These are phyloP conservation scores for Pythium periplocum DNA, from an alignment of 352 stramenopile species.

Conservation along the genomic window DNA sequence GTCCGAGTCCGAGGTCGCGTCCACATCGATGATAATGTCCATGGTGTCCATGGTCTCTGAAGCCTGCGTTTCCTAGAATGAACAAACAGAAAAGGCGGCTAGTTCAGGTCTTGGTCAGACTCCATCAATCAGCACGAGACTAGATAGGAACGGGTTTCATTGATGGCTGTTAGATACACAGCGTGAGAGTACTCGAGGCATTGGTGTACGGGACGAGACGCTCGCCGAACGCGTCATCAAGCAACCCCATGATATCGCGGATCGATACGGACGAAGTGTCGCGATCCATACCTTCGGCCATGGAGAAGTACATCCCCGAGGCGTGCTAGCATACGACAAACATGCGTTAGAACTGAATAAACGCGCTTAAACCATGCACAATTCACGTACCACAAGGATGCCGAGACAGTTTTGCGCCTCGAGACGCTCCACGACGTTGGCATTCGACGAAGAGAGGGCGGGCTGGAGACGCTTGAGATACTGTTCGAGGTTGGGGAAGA, in stretches of 20 bases:
- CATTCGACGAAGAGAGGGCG: slow-evolving; percentile 66
- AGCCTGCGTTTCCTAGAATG: too few species aligned
- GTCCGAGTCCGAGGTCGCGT: too few species aligned
- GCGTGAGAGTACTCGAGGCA: slow-evolving; percentile 37
- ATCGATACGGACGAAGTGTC: slow-evolving; percentile 25
- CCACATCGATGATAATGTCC: too few species aligned
- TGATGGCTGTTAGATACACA: slow-evolving; percentile 21
- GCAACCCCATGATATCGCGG: slow-evolving; percentile 42
- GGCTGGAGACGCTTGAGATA: slow-evolving; percentile 87
- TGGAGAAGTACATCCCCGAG: slow-evolving; percentile 73
- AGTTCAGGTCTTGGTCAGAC: too few species aligned
- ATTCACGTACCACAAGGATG: slow-evolving; percentile 73
- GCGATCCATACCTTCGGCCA: slow-evolving; percentile 38
- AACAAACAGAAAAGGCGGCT: too few species aligned
- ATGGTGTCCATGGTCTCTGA: too few species aligned
- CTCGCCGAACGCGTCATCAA: slow-evolving; percentile 81
- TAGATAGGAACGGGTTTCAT: too few species aligned
- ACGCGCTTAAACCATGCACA: too few species aligned
- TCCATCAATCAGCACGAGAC: too few species aligned
- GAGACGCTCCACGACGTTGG: slow-evolving; percentile 73
- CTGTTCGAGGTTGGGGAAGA: slow-evolving; percentile 83
- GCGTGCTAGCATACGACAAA: slow-evolving; percentile 36
- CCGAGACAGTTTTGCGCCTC: slow-evolving; percentile 84
- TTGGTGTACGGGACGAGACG: slow-evolving; percentile 72
- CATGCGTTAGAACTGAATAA: too few species aligned